phyloP scores from a whole-genome alignment of 2,329 filamentous ascomycete species.

The Lachnellula cervina region DNA sequence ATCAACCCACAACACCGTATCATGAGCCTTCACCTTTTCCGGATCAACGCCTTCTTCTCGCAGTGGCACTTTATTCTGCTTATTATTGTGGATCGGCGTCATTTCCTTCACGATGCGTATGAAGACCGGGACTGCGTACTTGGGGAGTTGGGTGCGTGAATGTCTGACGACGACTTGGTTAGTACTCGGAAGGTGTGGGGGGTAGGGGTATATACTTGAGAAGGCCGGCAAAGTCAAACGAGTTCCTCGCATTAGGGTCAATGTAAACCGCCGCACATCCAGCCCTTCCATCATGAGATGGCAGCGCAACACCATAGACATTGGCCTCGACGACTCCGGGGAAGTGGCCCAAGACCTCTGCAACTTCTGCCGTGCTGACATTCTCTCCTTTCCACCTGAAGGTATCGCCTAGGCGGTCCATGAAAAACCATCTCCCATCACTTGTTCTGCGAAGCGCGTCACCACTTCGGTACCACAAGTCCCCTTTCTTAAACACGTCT shows the following conservation, averaged over 20 bases:
- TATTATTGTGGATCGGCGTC: conserved; percentile 68
- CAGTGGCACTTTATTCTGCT: conserved; percentile 72
- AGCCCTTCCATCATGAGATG: conserved; percentile 62
- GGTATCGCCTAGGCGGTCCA: conserved; percentile 67
- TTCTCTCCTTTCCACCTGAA: conserved; percentile 73
- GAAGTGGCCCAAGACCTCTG: conserved; percentile 55
- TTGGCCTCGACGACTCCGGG: conserved; percentile 60
- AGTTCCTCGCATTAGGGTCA: conserved; percentile 40
- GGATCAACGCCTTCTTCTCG: conserved; percentile 63
- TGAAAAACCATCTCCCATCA: conserved; percentile 65
- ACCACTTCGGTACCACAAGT: conserved; percentile 64
- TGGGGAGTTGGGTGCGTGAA: conserved; percentile 55
- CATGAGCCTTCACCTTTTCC: conserved; percentile 38
- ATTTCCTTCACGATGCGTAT: conserved; percentile 55
- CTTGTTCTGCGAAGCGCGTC: conserved; percentile 57
- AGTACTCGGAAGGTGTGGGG: not conserved
- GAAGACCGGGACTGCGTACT: conserved; percentile 73
- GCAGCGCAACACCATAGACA: conserved; percentile 63
- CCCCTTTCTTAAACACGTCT: conserved; percentile 62
- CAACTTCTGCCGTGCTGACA: conserved; percentile 62
- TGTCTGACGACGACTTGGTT: conserved; percentile 35
- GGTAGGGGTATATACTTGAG: conserved; percentile 38
- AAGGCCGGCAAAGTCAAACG: conserved; percentile 57
- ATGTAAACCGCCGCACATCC: conserved; percentile 62
- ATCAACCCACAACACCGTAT: conserved; percentile 52